Base-by-base conservation (phyloP, 2,329 filamentous ascomycete genomes). In the Cordyceps sp. region DNA sequence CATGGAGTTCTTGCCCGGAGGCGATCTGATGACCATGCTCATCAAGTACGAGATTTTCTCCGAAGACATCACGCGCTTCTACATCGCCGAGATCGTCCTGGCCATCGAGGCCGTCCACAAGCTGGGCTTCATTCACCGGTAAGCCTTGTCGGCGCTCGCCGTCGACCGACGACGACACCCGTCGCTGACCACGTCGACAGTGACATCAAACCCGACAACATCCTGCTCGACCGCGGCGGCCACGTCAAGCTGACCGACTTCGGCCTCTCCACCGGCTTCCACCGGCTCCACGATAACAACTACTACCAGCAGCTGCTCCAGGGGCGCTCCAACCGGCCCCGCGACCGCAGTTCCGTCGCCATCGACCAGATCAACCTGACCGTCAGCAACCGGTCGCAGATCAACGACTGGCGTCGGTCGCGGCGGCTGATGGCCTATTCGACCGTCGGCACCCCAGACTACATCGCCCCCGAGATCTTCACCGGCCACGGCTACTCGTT, bases 31-130 rank as follows among this genome's bases (percentile, higher is more conserved):
- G 90, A 98, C 90, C 4, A 98, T 98, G 90, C 67, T 98, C 44
- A 98, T 98, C 64, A 98, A 96, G 67, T 98, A 98, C 50, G 90
- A 98, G 55, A 94, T 98, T 54, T 98, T 98, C 56, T 93, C 85
- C 0, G 88, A 96, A 55, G 90, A 98, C 44, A 96, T 98, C 43
- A 98, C 90, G 20, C 76, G 90, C 14, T 98, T 98, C 59, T 98
- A 98, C 59, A 98, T 98, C 73, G 90, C 90, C 17, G 88, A 98
- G 56, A 88, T 96, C 46, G 83, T 93, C 17, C 69, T 96, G 50
- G 90, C 90, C n/a, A 96, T 98, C 43, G 90, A 98, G 52, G 90
- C 90, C 12, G 90, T 98, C 26, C 90, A 98, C 59, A 93, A 93
- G 55, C 70, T 96, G 41, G 90, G 90, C 39, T 98, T 94, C 60